A percentile compares a stretch with the other conserved stretches of the same genome.
phyloP scores from a whole-genome alignment of 192 early-diverging fungal genomes.

The Rhizophagus clarus region DNA sequence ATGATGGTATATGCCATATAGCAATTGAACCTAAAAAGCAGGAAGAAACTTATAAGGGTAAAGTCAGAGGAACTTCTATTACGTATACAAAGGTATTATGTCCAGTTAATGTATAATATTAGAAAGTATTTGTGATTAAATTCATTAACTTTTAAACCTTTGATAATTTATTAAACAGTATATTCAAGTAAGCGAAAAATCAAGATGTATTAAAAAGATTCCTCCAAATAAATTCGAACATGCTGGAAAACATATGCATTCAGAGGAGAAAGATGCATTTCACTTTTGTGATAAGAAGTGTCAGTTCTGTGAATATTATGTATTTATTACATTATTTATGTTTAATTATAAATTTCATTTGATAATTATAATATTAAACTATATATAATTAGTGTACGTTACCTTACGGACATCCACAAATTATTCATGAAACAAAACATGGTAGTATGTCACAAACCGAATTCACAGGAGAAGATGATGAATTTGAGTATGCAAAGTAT shows the following conservation, averaged over 20 bases:
- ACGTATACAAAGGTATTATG: slow-evolving; percentile 21
- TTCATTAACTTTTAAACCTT: neutral
- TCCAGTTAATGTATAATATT: neutral
- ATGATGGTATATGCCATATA: slow-evolving; percentile 22
- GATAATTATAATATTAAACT: too few relatives aligned
- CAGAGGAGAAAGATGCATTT: neutral
- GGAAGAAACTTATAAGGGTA: slow-evolving; percentile 3
- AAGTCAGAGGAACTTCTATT: neutral
- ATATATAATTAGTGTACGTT: neutral
- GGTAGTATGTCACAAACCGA: slow-evolving; percentile 14
- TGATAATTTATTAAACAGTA: slow-evolving; percentile 6
- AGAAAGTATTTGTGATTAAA: neutral
- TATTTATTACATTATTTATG: neutral
- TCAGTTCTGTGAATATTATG: slow-evolving; percentile 25
- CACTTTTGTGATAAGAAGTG: slow-evolving; percentile 19
- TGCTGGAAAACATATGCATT: slow-evolving; percentile 25
- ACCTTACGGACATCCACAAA: slow-evolving; percentile 8
- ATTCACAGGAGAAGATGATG: slow-evolving; percentile 17
- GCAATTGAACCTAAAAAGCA: slow-evolving; percentile 5
- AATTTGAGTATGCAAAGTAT: slow-evolving; percentile 24
- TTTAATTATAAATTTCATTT: neutral
- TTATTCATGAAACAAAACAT: neutral
- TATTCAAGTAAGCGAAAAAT: slow-evolving; percentile 9
- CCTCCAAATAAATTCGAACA: slow-evolving; percentile 27
- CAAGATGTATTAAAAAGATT: slow-evolving; percentile 22